phyloP scores from a whole-genome alignment of 179 eudicot species.

The Beta corolliflora region DNA sequence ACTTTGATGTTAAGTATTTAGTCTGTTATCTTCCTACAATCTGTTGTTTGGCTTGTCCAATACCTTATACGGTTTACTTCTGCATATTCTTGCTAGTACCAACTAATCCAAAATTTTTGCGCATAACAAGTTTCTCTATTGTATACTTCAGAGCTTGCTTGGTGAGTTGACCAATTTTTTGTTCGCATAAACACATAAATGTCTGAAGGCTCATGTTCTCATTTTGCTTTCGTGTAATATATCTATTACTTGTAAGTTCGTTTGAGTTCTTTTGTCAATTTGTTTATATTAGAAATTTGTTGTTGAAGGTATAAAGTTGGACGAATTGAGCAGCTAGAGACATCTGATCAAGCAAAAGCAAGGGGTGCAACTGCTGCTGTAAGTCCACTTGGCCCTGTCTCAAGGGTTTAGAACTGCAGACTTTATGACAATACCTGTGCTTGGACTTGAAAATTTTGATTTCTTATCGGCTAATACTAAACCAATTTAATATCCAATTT shows the following conservation, averaged over 20 bases:
- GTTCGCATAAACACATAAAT: background rate
- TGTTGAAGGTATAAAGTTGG: slow-evolving; percentile 92
- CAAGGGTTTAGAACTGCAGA: background rate
- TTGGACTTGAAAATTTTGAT: background rate
- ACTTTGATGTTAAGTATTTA: background rate
- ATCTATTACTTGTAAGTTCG: background rate
- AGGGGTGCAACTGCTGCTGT: slow-evolving; percentile 84
- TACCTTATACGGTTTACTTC: background rate
- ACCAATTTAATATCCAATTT: background rate
- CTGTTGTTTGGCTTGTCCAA: background rate
- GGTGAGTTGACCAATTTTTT: background rate
- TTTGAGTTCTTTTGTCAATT: background rate
- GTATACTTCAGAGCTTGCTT: slow-evolving; percentile 11
- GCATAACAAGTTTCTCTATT: background rate
- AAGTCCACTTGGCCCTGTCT: slow-evolving; percentile 42
- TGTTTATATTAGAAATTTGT: slow-evolving; percentile 7
- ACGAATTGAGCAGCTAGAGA: slow-evolving; percentile 90
- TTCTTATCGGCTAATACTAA: background rate
- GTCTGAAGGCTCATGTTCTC: slow-evolving; percentile 5
- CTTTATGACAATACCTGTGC: background rate
- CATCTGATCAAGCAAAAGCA: slow-evolving; percentile 92
- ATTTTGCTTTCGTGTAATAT: background rate
- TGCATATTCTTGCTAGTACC: background rate
- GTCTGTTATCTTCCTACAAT: background rate
- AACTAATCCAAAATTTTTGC: background rate